These are phyloP conservation scores for Babesia bovis DNA, from an alignment of 169 alveolate genomes.

Conservation along the genomic window DNA sequence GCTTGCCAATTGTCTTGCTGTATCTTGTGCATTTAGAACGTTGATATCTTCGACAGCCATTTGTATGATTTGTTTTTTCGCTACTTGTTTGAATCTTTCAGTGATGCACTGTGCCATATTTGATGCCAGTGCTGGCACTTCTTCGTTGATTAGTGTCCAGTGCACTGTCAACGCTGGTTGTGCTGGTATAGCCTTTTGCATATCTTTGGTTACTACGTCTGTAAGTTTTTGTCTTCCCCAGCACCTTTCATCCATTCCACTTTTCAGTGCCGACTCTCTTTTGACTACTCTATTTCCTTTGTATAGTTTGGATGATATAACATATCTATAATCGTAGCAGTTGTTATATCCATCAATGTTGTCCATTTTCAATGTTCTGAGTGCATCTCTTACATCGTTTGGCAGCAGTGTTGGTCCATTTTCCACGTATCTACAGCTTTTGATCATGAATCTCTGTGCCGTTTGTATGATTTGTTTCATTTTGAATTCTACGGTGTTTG, in stretches of 20 bases:
- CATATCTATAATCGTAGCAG: constrained; percentile 64
- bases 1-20: constrained; percentile 26
- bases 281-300: constrained; percentile 66
- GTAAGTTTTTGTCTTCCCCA: constrained; percentile 63
- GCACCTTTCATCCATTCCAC: constrained; percentile 29
- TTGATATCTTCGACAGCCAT: constrained; percentile 19
- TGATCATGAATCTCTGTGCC: constrained; percentile 51
- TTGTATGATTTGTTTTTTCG: constrained; percentile 17
- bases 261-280: constrained; percentile 53
- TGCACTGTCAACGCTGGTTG: constrained; percentile 63
- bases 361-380: constrained; percentile 56
- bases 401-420: constrained; percentile 37
- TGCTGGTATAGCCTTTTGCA: constrained; percentile 62
- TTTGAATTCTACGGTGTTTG: constrained; percentile 63
- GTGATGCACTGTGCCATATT: constrained; percentile 49
- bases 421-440: constrained; percentile 38
- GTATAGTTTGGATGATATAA: constrained; percentile 53
- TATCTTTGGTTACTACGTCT: constrained; percentile 44
- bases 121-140: constrained; percentile 46
- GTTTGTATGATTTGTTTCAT: constrained; percentile 52
- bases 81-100: constrained; percentile 23
- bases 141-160: constrained; percentile 59
- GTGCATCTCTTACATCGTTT: constrained; percentile 59
- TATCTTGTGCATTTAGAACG: constrained; percentile 41
- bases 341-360: constrained; percentile 55